Percentiles rank a stretch among this genome's conserved stretches.
phyloP scores from a whole-genome alignment of 2,329 filamentous ascomycete genomes.

The Pezicula carpinea region DNA sequence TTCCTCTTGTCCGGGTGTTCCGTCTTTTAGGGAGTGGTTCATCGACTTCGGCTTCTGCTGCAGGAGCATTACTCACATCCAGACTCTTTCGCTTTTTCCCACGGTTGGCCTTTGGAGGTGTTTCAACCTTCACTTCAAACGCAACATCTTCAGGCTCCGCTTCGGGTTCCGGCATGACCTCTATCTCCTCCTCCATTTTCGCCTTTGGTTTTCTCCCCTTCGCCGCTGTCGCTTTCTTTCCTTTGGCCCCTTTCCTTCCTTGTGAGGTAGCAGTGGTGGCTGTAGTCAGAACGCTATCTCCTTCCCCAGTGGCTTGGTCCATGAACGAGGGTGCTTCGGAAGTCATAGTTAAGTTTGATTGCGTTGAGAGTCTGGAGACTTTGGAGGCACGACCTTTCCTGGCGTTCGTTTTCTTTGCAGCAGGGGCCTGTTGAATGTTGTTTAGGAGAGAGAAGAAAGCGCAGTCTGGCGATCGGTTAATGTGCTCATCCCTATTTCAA shows the following conservation, averaged over 20 bases:
- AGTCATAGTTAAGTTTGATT: slow-evolving; percentile 47
- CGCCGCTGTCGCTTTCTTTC: slow-evolving; percentile 49
- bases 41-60: slow-evolving; percentile 7
- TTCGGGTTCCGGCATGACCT: slow-evolving; percentile 35
- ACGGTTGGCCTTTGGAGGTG: slow-evolving; percentile 18
- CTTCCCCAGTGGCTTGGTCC: slow-evolving; percentile 40
- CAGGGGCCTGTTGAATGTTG: slow-evolving; percentile 41
- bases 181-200: slow-evolving; percentile 51
- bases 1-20: slow-evolving; percentile 35
- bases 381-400: slow-evolving; percentile 62
- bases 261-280: slow-evolving; percentile 54
- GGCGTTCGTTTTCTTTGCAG: slow-evolving; percentile 49
- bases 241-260: slow-evolving; percentile 45
- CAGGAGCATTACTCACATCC: slow-evolving; percentile 6
- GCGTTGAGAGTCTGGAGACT: slow-evolving; percentile 58
- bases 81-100: slow-evolving; percentile 25
- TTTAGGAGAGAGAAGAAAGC: slow-evolving; percentile 72
- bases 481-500: slow-evolving; percentile 73
- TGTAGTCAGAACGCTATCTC: slow-evolving; percentile 57
- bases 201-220: slow-evolving; percentile 42
- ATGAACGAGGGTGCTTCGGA: slow-evolving; percentile 44
- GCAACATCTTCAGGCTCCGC: slow-evolving; percentile 22
- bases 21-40: slow-evolving; percentile 35
- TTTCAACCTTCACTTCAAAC: slow-evolving; percentile 24
- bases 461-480: slow-evolving; percentile 72